Evolutionary conservation across 805 yeast species (phyloP), one percentile per base, ranked within the genome.

Genomic region (Hanseniaspora taiwanica): DNA sequence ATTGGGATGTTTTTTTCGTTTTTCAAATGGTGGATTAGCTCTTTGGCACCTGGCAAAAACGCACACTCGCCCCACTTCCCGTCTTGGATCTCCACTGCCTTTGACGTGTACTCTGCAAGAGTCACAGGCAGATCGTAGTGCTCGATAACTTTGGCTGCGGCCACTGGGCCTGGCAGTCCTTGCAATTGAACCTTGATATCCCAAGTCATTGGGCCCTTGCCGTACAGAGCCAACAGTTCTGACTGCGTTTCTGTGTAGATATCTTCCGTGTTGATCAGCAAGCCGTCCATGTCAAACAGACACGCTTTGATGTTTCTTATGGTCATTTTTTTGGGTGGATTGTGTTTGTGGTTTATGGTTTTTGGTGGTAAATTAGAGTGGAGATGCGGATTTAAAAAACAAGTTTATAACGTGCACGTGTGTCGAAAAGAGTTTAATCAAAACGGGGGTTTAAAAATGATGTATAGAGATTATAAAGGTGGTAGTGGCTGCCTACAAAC

Each of bases 211-310:
- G 82, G 79, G 0, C 93, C 93, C 53, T 78, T 81, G 8, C 81
- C 83, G 53, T 74, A 80, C 40, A 67, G 64, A 12, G 74, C 72
- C 20, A 91, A 66, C 2, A 83, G 59, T 40, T 75, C 78, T 38
- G 81, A 72, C 24, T 83, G 65, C 2, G 83, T 81, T 42, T 75
- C 74, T 1, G 98, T 89, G 59, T 91, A 91, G 41, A 87, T 68
- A 48, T 83, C 93, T 60, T 91, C 99, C 3, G 96, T 82, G 63
- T 87, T 84, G 54, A 91, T 72, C 46, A 91, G 66, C 19, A 93
- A 72, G 1, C 99, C 99, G 57, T 91, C 99, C 97, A 91, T 83
- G 67, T 84, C 95, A 43, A 59, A 59, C 19, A 59, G 50, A 45
- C 64, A 59, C 48, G 63, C 62, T 40, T 51, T 66, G 36, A 24